phyloP scores from a whole-genome alignment of 202 grass and related monocot genomes.

The Saccharum hybrid region DNA sequence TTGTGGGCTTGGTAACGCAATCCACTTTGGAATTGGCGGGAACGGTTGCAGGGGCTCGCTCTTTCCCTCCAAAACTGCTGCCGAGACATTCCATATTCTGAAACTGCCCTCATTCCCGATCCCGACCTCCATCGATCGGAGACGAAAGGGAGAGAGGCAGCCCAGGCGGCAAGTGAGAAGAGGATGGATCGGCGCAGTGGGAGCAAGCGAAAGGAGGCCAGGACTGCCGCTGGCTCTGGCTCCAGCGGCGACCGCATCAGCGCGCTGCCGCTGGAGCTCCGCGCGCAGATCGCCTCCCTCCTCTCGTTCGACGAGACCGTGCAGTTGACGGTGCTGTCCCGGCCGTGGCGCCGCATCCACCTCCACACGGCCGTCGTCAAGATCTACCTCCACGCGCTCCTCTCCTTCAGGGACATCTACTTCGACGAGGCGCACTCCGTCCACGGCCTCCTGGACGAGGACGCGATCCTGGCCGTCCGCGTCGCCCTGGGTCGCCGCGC shows the following conservation, averaged over 20 bases:
- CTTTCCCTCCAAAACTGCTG: not conserved
- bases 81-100: not conserved
- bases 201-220: not conserved
- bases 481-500: not conserved
- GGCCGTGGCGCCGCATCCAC: slow-evolving; percentile 6
- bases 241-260: not conserved
- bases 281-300: not conserved
- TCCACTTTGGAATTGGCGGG: not conserved
- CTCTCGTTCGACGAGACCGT: not conserved
- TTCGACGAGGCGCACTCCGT: no score
- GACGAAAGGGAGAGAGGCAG: not conserved
- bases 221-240: not conserved
- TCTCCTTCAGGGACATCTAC: not conserved
- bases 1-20: no score
- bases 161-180: not conserved
- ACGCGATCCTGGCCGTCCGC: not conserved
- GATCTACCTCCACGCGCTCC: not conserved
- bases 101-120: not conserved
- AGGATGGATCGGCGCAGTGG: slow-evolving; percentile 10
- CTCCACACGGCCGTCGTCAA: not conserved
- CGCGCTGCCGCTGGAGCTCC: not conserved
- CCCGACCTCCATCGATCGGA: not conserved
- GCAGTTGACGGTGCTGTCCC: not conserved
- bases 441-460: not conserved
- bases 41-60: not conserved